phyloP scores from a whole-genome alignment of 2,329 filamentous ascomycete species.

The Fusarium avenaceum region DNA sequence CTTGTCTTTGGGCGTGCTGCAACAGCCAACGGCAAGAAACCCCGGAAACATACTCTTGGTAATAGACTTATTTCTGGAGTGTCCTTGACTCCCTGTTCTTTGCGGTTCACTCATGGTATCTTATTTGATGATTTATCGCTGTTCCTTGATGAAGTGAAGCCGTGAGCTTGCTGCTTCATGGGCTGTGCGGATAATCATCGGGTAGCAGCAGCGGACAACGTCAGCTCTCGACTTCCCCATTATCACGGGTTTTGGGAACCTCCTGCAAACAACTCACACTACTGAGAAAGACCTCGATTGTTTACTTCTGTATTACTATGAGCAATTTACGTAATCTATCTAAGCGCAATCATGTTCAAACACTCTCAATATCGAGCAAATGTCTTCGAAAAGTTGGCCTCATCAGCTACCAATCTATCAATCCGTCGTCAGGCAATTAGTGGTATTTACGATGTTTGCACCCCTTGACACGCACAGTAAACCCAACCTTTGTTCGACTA shows the following conservation, averaged over 20 bases:
- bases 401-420: not conserved
- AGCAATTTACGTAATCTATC: not conserved
- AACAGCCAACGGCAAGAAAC: not conserved
- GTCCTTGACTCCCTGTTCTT: slow-evolving; percentile 50
- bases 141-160: slow-evolving; percentile 16
- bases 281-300: no score
- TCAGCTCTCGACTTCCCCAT: not conserved
- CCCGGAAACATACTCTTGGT: slow-evolving; percentile 53
- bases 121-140: slow-evolving; percentile 19
- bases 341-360: not conserved
- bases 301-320: not conserved
- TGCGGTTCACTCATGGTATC: slow-evolving; percentile 50
- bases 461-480: slow-evolving; percentile 11
- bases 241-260: not conserved
- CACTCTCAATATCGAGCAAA: not conserved
- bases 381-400: not conserved
- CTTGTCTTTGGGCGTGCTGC: slow-evolving; percentile 3
- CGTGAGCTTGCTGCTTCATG: slow-evolving; percentile 30
- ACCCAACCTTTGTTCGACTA: slow-evolving; percentile 13
- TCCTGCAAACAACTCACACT: not conserved
- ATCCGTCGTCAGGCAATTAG: not conserved
- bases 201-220: slow-evolving; percentile 11
- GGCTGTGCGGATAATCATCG: slow-evolving; percentile 45
- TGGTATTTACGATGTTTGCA: slow-evolving; percentile 28
- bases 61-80: slow-evolving; percentile 56